These are phyloP conservation scores for Citrus sp. DNA, from an alignment of 345 rosid genomes.

Conservation along the genomic window DNA sequence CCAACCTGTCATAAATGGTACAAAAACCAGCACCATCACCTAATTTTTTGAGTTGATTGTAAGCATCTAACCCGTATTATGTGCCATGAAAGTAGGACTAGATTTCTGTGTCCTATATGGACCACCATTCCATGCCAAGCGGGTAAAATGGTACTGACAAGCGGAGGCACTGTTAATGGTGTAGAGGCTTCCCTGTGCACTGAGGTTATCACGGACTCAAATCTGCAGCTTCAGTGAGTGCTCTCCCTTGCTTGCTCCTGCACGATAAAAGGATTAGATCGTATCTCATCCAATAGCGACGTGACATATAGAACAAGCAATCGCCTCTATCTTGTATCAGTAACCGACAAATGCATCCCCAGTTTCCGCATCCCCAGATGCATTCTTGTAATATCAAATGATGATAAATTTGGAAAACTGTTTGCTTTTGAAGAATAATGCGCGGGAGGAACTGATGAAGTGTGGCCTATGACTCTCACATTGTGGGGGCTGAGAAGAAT, in stretches of 20 bases:
- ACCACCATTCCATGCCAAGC: too few species aligned
- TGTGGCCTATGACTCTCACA: constrained; percentile 17
- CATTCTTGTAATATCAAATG: background rate
- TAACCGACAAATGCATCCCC: background rate
- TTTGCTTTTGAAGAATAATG: background rate
- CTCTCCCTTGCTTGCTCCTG: background rate
- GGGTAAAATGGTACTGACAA: background rate
- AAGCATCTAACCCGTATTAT: background rate
- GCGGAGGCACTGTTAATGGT: background rate
- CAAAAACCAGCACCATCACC: background rate
- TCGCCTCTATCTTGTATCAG: background rate
- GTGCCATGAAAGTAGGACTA: background rate
- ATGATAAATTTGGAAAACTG: background rate
- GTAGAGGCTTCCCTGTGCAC: background rate
- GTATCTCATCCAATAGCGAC: background rate
- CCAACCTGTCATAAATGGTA: too few species aligned
- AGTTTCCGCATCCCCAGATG: background rate
- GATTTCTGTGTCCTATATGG: background rate
- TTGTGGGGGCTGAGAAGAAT: constrained; percentile 17
- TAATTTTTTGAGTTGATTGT: background rate
- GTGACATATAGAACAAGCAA: background rate
- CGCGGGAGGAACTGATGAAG: background rate
- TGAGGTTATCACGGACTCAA: too few species aligned
- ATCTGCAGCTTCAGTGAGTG: too few species aligned
- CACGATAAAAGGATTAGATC: background rate